A percentile compares a stretch with the other conserved stretches of the same genome.
phyloP scores from a whole-genome alignment of 2,329 filamentous ascomycete species.

The Aureobasidium sp. region DNA sequence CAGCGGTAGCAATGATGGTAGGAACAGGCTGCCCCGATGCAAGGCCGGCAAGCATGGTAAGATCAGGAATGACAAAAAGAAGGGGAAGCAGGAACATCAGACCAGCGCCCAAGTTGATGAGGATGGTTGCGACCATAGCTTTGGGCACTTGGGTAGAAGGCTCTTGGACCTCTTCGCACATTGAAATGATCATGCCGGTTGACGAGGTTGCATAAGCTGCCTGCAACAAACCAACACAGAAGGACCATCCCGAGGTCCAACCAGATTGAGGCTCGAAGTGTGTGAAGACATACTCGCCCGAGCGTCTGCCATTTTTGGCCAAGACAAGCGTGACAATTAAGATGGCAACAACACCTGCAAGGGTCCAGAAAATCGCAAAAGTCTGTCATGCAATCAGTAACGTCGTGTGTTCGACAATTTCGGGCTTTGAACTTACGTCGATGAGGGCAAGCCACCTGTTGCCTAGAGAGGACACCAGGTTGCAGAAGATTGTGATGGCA shows the following conservation, averaged over 20 bases:
- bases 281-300: constrained; percentile 58
- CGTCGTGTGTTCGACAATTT: not conserved
- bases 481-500: constrained; percentile 44
- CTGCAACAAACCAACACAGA: constrained; percentile 64
- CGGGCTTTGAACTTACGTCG: constrained; percentile 55
- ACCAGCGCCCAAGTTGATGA: constrained; percentile 60
- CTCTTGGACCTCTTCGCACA: constrained; percentile 65
- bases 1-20: constrained; percentile 55
- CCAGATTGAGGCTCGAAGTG: constrained; percentile 62
- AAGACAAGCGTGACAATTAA: constrained; percentile 56
- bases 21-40: constrained; percentile 58
- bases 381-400: constrained; percentile 41
- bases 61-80: constrained; percentile 61
- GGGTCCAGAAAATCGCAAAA: constrained; percentile 68
- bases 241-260: constrained; percentile 64
- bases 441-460: constrained; percentile 51
- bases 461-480: constrained; percentile 45
- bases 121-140: constrained; percentile 60
- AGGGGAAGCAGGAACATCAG: constrained; percentile 63
- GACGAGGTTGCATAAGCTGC: constrained; percentile 68
- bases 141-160: constrained; percentile 63
- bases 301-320: constrained; percentile 60
- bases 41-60: constrained; percentile 42
- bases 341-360: constrained; percentile 61
- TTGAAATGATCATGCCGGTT: constrained; percentile 72